Conservation (phyloP, 768 basidiomycete genomes). For the Fistulinella prunicolor region DNA sequence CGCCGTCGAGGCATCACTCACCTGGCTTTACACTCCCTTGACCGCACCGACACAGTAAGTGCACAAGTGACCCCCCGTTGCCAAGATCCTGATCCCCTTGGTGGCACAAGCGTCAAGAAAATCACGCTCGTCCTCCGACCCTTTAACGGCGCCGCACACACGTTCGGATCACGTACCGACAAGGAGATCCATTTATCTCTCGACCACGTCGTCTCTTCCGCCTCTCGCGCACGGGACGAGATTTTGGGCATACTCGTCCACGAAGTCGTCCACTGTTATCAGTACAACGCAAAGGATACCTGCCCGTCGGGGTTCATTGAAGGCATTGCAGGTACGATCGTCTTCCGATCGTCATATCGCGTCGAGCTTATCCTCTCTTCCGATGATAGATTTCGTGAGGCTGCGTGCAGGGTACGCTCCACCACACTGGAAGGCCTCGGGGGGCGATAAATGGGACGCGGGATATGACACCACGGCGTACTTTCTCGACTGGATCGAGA, state of each 20-base stretch:
- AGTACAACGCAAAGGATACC: slow-evolving; percentile 57
- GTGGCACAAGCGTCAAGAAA: slow-evolving; percentile 46
- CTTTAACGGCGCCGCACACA: slow-evolving; percentile 72
- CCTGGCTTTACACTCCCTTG: slow-evolving; percentile 43
- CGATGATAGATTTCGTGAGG: slow-evolving; percentile 69
- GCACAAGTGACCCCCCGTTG: background rate
- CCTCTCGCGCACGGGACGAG: slow-evolving; percentile 50
- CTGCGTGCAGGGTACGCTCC: slow-evolving; percentile 55
- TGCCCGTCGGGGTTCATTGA: slow-evolving; percentile 74
- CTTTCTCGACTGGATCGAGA: slow-evolving; percentile 69
- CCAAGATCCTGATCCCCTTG: slow-evolving; percentile 7
- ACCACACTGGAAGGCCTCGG: slow-evolving; percentile 63
- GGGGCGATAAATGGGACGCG: slow-evolving; percentile 61
- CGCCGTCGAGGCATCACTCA: slow-evolving; percentile 40
- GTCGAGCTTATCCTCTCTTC: background rate
- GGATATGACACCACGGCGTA: slow-evolving; percentile 75
- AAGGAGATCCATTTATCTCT: slow-evolving; percentile 78
- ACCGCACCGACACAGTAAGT: slow-evolving; percentile 49
- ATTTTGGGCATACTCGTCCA: slow-evolving; percentile 69
- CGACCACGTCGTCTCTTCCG: slow-evolving; percentile 51
- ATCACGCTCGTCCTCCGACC: slow-evolving; percentile 59
- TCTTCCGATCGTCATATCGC: background rate
- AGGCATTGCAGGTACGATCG: slow-evolving; percentile 67
- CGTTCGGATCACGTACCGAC: slow-evolving; percentile 49
- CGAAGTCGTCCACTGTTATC: slow-evolving; percentile 79